Evolutionary conservation across 2,329 filamentous ascomycete genomes (phyloP), one percentile per base, ranked within the genome.

Genomic region (Sarocladiaceae sp.): DNA sequence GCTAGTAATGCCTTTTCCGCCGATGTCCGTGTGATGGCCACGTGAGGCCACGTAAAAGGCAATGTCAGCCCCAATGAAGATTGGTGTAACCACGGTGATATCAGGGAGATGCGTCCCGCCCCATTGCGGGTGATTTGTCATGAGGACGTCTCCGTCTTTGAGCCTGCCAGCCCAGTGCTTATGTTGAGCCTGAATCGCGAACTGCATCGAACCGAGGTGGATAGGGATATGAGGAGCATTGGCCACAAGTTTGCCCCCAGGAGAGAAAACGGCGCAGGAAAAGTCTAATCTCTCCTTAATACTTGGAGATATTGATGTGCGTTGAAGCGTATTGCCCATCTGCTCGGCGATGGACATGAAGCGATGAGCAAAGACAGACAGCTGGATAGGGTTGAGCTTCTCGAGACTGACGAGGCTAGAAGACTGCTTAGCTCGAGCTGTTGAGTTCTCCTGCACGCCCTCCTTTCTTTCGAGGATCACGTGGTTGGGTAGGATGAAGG

Each of bases 331-430:
- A 4, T 69, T 69, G 26, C 74, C 74, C 74, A 78, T 78, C 48
- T 78, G 74, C 47, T 78, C 74, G 1, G 74, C 74, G 16, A 78
- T 76, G 3, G 71, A 70, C 74, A 78, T 78, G 60, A 78, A 78
- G 0, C 74, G 64, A 51, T 78, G 72, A 0, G 69, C 71, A 45
- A 77, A 77, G 33, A 78, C 70, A 10, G 69, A 74, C 2, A 78
- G 65, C 24, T 70, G 63, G 32, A 78, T 75, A 0, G 74, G 74
- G 47, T 73, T 68, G 23, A 73, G 40, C 13, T 35, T 29, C 18
- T 19, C 26, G 18, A 12, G 10, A 23, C n/a, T n/a, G n/a, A n/a
- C n/a, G n/a, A n/a, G n/a, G 3, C 6, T 16, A 6, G n/a, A 6
- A n/a, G 31, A 33, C 10, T 6, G 1, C 5, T 50, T 34, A 16